phyloP scores from a whole-genome alignment of 345 rosid genomes.

The Conringia planisiliqua region DNA sequence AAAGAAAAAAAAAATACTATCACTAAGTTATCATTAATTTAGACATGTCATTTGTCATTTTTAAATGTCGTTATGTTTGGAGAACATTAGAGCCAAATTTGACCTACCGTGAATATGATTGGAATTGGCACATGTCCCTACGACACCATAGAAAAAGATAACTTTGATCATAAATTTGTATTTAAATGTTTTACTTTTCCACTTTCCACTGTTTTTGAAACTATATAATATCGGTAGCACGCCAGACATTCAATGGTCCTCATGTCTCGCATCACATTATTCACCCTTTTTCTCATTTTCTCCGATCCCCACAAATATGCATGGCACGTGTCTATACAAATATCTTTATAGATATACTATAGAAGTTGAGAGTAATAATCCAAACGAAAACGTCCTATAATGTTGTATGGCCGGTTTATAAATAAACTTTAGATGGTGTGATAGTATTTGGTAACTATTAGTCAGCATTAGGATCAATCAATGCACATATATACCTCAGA shows the following conservation, averaged over 20 bases:
- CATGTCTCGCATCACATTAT: slow-evolving; percentile 23
- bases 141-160: slow-evolving; percentile 8
- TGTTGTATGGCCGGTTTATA: slow-evolving; percentile 9
- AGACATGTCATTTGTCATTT: slow-evolving; percentile 8
- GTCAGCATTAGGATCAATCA: slow-evolving; percentile 14
- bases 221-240: slow-evolving; percentile 27
- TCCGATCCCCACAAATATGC: slow-evolving; percentile 28
- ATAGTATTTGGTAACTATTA: slow-evolving; percentile 10
- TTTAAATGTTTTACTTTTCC: slow-evolving; percentile 11
- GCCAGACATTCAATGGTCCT: slow-evolving; percentile 38
- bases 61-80: neutral
- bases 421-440: slow-evolving; percentile 6
- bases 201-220: slow-evolving; percentile 11
- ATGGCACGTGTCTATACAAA: slow-evolving; percentile 9
- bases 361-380: slow-evolving; percentile 10
- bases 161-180: slow-evolving; percentile 23
- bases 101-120: slow-evolving; percentile 26
- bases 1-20: neutral
- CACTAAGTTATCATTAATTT: neutral
- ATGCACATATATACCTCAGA: neutral
- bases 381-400: slow-evolving; percentile 20
- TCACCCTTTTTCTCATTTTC: slow-evolving; percentile 17
- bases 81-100: slow-evolving; percentile 1
- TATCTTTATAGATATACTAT: neutral
- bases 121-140: slow-evolving; percentile 28